These are phyloP conservation scores for button mushroom (Agaricus bisporus) DNA, from an alignment of 768 basidiomycete genomes.

Conservation along the genomic window DNA sequence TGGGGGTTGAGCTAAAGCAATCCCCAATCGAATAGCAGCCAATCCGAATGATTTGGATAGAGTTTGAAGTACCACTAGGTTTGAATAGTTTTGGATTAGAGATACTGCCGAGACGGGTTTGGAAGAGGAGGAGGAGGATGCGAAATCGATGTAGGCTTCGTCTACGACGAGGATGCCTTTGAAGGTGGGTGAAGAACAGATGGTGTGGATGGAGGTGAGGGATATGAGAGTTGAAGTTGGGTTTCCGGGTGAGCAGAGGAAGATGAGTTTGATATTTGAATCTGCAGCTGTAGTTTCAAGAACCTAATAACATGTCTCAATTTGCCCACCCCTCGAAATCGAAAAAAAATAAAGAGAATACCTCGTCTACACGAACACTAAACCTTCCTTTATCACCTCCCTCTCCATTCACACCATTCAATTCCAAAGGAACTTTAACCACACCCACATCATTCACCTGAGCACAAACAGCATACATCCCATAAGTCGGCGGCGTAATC, in stretches of 20 bases:
- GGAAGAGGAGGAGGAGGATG: constrained; percentile 28
- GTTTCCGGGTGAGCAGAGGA: constrained; percentile 96
- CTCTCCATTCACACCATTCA: constrained; percentile 56
- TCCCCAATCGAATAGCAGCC: constrained; percentile 89
- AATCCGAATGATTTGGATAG: constrained; percentile 95
- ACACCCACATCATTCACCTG: constrained; percentile 90
- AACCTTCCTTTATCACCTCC: constrained; percentile 71
- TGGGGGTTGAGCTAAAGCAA: constrained; percentile 84
- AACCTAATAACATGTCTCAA: constrained; percentile 57
- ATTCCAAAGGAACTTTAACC: constrained; percentile 67
- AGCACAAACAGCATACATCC: constrained; percentile 94
- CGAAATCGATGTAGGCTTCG: constrained; percentile 97
- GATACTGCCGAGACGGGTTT: constrained; percentile 53
- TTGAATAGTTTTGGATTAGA: constrained; percentile 76
- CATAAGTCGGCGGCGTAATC: constrained; percentile 92
- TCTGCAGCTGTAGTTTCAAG: constrained; percentile 64
- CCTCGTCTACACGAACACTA: constrained; percentile 68
- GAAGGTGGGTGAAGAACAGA: constrained; percentile 77
- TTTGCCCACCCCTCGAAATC: too few species aligned
- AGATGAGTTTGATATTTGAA: constrained; percentile 81
- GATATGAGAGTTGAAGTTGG: constrained; percentile 88
- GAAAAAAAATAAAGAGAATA: constrained; percentile 30
- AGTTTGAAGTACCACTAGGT: constrained; percentile 94
- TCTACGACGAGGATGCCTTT: constrained; percentile 92
- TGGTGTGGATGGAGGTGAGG: constrained; percentile 54